Base-by-base conservation (phyloP, 495 filamentous ascomycete species). In the Penicillium alfredii region DNA sequence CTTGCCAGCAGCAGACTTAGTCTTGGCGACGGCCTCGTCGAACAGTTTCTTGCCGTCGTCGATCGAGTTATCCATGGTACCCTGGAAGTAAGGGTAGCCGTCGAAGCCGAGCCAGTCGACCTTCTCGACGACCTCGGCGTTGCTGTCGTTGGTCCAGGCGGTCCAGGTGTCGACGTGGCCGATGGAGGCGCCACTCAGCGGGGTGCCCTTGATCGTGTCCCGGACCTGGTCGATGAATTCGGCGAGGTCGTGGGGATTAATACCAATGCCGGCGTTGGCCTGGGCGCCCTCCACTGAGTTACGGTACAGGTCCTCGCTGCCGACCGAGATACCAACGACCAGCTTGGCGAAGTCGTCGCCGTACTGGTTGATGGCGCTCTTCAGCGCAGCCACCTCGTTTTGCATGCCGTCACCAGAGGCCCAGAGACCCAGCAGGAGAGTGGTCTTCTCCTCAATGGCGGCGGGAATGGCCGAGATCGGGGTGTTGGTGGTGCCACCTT, bases 91-190 rank as follows among this genome's bases (percentile, higher is more conserved):
- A 24, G 80, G 79, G 58, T 80, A 84, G 24, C 74, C 78, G 46
- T 90, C 81, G 63, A 90, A 76, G 33, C 86, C 86, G 34, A 92
- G 51, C 64, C 74, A 93, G 71, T 94, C 87, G 44, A 64, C 64
- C 11, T 72, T 73, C n/a, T 75, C 60, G 44, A 84, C 76, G 33
- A 90, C 85, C 9, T 71, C 74, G 14, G 70, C 52, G 72, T 88
- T 93, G 53, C 77, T 72, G 32, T 66, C 55, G 59, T 93, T 82
- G 51, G 80, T 80, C 80, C 81, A 93, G 40, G 79, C 78, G 28
- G 82, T 86, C 88, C 89, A 95, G 38, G 88, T 94, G 60, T 95
- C 88, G 54, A 93, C 88, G 61, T 94, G 86, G 27, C 89, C 88
- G 47, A 95, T 66, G 8, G 76, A 66, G 22, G 64, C 67, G 25